Base-by-base conservation (phyloP, 192 early-diverging fungal genomes). In the Entomortierella parvispora region DNA sequence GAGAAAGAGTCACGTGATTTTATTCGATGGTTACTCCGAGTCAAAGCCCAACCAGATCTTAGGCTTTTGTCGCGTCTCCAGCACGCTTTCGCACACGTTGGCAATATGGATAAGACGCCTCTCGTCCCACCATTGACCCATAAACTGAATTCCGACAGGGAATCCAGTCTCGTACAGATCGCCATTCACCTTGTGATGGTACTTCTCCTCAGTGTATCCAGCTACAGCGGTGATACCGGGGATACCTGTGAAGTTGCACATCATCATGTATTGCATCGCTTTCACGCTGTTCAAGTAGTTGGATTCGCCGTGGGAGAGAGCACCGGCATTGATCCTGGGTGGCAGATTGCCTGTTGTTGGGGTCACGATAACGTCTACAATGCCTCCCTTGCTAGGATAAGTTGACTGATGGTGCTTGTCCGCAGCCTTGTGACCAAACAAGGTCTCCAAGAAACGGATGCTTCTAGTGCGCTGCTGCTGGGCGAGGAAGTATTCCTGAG, bases 51-150 rank as follows among this genome's bases (percentile, higher is more conserved):
- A 15, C 74, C 74, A 77, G 40, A 77, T 62, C 58, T 77, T 75
- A 46, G 82, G 84, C 53, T 76, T 65, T n/a, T 62, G 70, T 31
- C 81, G 79, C 15, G 67, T 31, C 28, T 69, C 80, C 20, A 83
- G 69, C 0, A 84, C 59, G 32, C 76, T 60, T 53, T 92, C 90
- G 31, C 80, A 82, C 2, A 81, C 75, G 55, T 80, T 83, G 2
- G 88, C 91, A 44, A 91, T 69, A 20, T 89, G 74, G 23, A 90
- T 77, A 5, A 92, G 70, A 18, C 83, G 37, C 44, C 80, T 87
- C 68, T 93, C 91, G 58, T 91, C 80, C 81, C 84, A 90, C 91
- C 91, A 93, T 52, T 84, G 80, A 6, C 82, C 80, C 80, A 88
- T 87, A 55, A 93, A 87, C 58, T 93, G 91, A 53, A 90, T 60